Base-by-base conservation (phyloP, 108 stramenopile genomes). In the Cyclostephanos tholiformis region DNA sequence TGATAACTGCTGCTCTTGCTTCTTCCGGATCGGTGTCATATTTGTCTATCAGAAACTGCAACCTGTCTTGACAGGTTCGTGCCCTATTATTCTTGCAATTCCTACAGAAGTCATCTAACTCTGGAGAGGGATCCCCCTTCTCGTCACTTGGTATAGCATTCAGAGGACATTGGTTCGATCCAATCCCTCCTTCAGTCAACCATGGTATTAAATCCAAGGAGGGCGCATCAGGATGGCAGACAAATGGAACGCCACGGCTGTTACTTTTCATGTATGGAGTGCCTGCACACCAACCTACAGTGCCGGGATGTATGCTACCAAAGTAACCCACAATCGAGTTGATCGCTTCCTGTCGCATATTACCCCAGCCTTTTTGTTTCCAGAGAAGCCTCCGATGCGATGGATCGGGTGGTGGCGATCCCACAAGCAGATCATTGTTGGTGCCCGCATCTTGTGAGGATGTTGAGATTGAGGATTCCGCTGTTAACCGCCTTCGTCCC, bases 221-320 rank as follows among this genome's bases (percentile, higher is more conserved):
- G n/a, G 82, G 82, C 20, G 53, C 64, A 35, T 78, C 82, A 2
- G 82, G 82, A 26, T 68, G 59, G 35, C 82, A 82, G 62, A 61
- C 72, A 67, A 59, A 74, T 39, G 68, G 80, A 41, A 74, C 63
- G 44, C 78, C 78, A n/a, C 73, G 72, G 44, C 23, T 25, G 36
- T 63, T 60, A 19, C 48, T 60, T 62, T 74, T 71, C 73, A 64
- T 82, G 69, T 86, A 80, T 26, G 77, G 41, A 16, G 91, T 92
- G 25, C 88, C 90, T 44, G 85, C 83, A 73, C 94, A 95, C 94
- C 94, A 95, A 23, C 94, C 94, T 41, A 91, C 75, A 27, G 84
- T 86, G 44, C 94, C 94, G 38, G 87, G 84, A 38, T 91, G 91
- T 55, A 92, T 74, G 53, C 88, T 86, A 10, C 94, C 94, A 79